A percentile compares a stretch with the other conserved stretches of the same genome.
These are phyloP conservation scores for Clavispora fructus DNA, from an alignment of 805 yeast genomes.

Conservation along the genomic window DNA sequence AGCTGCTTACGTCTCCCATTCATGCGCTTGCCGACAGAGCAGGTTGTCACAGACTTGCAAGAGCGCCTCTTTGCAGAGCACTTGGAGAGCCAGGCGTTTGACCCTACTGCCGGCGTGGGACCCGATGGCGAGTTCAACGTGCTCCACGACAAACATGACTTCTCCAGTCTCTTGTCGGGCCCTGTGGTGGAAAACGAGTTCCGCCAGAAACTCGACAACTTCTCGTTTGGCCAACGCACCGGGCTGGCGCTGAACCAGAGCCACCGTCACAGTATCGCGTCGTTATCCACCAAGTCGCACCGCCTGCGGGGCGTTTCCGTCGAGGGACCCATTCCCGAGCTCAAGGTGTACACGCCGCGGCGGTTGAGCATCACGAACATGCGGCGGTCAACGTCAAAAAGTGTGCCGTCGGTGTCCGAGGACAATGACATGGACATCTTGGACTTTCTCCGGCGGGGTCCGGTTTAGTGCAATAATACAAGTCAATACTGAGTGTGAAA, in stretches of 20 bases:
- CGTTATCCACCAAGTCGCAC: conserved; percentile 12
- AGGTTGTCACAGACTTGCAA: conserved; percentile 20
- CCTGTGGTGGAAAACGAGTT: conserved; percentile 25
- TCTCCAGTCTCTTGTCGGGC: conserved; percentile 31
- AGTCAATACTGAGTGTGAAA: no score
- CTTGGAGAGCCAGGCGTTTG: background rate
- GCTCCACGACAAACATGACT: conserved; percentile 27
- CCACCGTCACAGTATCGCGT: conserved; percentile 10
- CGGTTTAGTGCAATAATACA: background rate
- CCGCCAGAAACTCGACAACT: conserved; percentile 25
- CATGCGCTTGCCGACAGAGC: conserved; percentile 39
- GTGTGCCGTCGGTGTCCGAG: conserved; percentile 14
- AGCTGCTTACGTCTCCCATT: conserved; percentile 38
- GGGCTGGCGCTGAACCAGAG: background rate
- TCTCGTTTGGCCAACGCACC: conserved; percentile 16
- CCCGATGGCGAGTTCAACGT: conserved; percentile 4
- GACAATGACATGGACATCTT: conserved; percentile 39
- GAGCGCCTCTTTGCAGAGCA: background rate
- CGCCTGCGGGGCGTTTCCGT: conserved; percentile 10
- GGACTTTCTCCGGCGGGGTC: conserved; percentile 43
- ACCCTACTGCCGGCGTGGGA: background rate
- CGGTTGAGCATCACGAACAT: background rate
- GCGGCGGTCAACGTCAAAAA: conserved; percentile 1
- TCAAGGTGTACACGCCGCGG: conserved; percentile 3
- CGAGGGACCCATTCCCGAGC: conserved; percentile 13